These are phyloP conservation scores for Hypoxylon sp. DNA, from an alignment of 2,329 filamentous ascomycete species.

Conservation along the genomic window DNA sequence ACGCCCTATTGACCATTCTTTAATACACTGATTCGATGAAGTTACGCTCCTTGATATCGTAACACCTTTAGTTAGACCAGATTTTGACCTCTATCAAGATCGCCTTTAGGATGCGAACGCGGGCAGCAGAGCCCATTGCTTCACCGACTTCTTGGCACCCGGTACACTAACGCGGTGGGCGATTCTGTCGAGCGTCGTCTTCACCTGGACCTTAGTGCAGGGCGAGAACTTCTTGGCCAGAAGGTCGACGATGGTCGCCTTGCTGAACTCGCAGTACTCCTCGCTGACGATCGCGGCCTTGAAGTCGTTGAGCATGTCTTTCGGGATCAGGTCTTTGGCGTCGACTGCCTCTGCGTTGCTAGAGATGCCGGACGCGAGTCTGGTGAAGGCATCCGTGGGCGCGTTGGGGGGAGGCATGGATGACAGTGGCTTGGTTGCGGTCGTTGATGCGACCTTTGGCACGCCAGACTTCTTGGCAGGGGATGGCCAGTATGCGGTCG, in stretches of 20 bases:
- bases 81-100: background rate
- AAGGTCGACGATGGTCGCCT: conserved; percentile 76
- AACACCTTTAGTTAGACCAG: background rate
- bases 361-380: conserved; percentile 28
- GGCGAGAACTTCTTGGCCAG: conserved; percentile 78
- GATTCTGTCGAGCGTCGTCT: conserved; percentile 71
- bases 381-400: conserved; percentile 23
- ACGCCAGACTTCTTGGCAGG: conserved; percentile 49
- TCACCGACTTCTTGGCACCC: conserved; percentile 61
- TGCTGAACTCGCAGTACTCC: conserved; percentile 66
- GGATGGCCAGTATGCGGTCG: conserved; percentile 75
- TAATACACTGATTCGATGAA: background rate
- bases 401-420: conserved; percentile 38
- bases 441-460: conserved; percentile 17
- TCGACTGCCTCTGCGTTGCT: conserved; percentile 22
- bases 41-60: background rate
- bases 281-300: conserved; percentile 74
- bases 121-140: conserved; percentile 55
- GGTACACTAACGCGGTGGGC: conserved; percentile 62
- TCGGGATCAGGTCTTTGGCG: conserved; percentile 57
- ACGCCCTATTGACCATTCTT: background rate
- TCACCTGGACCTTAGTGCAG: conserved; percentile 73
- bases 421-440: conserved; percentile 15
- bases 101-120: conserved; percentile 13
- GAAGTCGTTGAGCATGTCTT: conserved; percentile 69